Evolutionary conservation across 108 stramenopile species (phyloP).

Genomic region (Cyclostephanos tholiformis): DNA sequence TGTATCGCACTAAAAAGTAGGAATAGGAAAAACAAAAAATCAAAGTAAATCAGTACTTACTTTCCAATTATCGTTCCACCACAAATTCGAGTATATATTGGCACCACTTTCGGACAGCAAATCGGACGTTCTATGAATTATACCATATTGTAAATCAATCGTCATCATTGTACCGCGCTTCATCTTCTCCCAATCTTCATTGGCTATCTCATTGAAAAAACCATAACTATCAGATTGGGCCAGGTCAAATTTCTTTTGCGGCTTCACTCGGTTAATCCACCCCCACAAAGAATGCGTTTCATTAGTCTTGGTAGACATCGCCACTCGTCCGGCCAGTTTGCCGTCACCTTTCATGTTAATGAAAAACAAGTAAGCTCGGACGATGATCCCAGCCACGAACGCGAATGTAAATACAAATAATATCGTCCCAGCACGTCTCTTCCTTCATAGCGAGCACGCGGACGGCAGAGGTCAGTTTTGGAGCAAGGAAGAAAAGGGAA

Average conservation of each 20-base stretch:
- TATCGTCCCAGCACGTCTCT: constrained; percentile 18
- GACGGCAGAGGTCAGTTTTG: neutral
- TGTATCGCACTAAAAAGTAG: neutral
- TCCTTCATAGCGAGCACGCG: constrained; percentile 11
- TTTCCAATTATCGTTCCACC: constrained; percentile 42
- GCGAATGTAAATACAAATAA: constrained; percentile 7
- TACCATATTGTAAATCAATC: constrained; percentile 18
- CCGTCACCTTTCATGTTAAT: neutral
- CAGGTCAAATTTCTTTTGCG: constrained; percentile 8
- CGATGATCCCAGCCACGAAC: constrained; percentile 6
- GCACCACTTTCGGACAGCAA: constrained; percentile 22
- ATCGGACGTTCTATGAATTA: constrained; percentile 17
- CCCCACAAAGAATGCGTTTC: constrained; percentile 1
- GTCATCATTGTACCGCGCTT: constrained; percentile 24
- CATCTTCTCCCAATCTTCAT: constrained; percentile 37
- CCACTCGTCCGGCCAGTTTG: neutral
- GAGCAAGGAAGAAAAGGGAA: neutral
- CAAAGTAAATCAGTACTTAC: constrained; percentile 16
- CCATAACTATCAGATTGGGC: constrained; percentile 43
- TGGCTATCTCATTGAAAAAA: constrained; percentile 48
- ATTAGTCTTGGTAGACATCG: neutral
- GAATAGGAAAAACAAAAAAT: neutral
- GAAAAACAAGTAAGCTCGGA: constrained; percentile 27
- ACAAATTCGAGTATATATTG: constrained; percentile 15
- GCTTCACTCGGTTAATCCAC: constrained; percentile 2